Percentiles rank a stretch among this genome's conserved stretches.
Evolutionary conservation across 768 basidiomycete genomes (phyloP).

Genomic region (Clavulina sp.): DNA sequence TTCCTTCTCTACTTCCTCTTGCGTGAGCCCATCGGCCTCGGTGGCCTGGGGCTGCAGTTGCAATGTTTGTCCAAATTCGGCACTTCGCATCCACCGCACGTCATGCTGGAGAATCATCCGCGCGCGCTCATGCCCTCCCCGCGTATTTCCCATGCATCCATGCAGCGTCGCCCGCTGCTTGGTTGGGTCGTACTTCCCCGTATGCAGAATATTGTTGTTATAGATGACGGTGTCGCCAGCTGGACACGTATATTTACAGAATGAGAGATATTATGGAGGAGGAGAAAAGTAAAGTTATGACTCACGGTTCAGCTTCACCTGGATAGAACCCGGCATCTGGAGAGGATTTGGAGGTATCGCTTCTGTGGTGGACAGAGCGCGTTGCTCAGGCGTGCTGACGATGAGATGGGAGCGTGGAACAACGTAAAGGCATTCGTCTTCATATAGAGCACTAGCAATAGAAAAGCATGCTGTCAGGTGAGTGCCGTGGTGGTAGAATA

Average conservation of each 20-base stretch:
- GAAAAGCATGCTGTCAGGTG: not conserved
- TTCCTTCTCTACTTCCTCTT: too few species aligned
- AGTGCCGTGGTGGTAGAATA: not conserved
- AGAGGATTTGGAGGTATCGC: slow-evolving; percentile 39
- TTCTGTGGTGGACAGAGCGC: slow-evolving; percentile 32
- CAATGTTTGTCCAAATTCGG: slow-evolving; percentile 29
- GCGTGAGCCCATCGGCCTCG: too few species aligned
- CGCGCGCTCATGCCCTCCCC: slow-evolving; percentile 44
- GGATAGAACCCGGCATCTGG: slow-evolving; percentile 52
- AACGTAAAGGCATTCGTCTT: slow-evolving; percentile 50
- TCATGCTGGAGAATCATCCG: slow-evolving; percentile 63
- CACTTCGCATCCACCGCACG: slow-evolving; percentile 44
- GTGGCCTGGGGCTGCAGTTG: too few species aligned
- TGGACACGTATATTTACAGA: slow-evolving; percentile 13
- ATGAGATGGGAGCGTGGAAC: slow-evolving; percentile 50
- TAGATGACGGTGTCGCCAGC: slow-evolving; percentile 69
- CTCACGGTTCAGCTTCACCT: slow-evolving; percentile 37
- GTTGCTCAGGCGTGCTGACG: slow-evolving; percentile 40
- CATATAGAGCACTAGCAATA: slow-evolving; percentile 39
- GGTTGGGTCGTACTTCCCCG: slow-evolving; percentile 39
- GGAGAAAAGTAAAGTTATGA: slow-evolving; percentile 5
- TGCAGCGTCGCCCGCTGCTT: slow-evolving; percentile 47
- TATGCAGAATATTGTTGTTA: slow-evolving; percentile 63
- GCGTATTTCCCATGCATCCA: slow-evolving; percentile 41
- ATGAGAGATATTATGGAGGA: not conserved